Evolutionary conservation across 2,329 filamentous ascomycete genomes (phyloP).

Genomic region (Aureobasidium sp.): DNA sequence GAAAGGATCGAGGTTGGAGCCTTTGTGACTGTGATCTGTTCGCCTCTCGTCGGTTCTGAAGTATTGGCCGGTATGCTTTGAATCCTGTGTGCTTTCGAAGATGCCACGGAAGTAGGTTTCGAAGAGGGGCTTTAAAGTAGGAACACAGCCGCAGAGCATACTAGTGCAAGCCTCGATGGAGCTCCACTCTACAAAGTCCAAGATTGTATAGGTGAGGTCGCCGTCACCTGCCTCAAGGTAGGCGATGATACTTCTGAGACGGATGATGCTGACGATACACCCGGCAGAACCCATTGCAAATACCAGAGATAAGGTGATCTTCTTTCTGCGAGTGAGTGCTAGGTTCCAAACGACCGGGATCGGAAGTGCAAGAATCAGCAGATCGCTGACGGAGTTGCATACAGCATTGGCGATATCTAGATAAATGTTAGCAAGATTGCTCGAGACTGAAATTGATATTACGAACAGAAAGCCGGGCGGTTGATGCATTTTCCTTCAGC

Average conservation of each 20-base stretch:
- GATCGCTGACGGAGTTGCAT: conserved; percentile 8
- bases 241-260: conserved; percentile 8
- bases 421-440: background rate
- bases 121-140: background rate
- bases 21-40: background rate
- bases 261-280: conserved; percentile 12
- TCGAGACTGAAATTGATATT: no score
- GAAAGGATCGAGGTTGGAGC: background rate
- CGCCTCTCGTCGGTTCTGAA: background rate
- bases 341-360: conserved; percentile 9
- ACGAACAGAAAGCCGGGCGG: conserved; percentile 9
- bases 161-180: background rate
- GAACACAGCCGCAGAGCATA: conserved; percentile 1
- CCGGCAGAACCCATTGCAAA: conserved; percentile 9
- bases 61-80: background rate
- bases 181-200: background rate
- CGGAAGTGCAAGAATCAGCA: conserved; percentile 8
- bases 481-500: conserved; percentile 8
- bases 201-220: conserved; percentile 6
- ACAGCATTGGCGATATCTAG: conserved; percentile 10
- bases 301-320: conserved; percentile 3
- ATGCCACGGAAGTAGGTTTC: background rate
- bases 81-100: conserved; percentile 1
- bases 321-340: background rate
- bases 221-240: conserved; percentile 1